These are phyloP conservation scores for Aphanoascus verrucosus DNA, from an alignment of 2,329 filamentous ascomycete species.

Conservation along the genomic window DNA sequence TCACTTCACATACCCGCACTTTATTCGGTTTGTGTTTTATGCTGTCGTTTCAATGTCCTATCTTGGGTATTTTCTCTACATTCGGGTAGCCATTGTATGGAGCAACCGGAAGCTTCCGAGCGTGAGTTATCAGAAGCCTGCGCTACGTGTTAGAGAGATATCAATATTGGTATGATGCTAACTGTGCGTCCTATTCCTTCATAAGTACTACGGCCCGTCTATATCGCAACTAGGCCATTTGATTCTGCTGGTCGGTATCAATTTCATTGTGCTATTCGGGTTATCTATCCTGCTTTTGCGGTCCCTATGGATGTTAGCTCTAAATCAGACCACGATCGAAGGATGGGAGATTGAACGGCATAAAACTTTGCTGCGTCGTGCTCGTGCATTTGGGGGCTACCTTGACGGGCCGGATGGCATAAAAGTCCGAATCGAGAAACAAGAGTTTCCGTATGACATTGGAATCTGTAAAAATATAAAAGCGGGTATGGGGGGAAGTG, in stretches of 20 bases:
- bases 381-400: slow-evolving; percentile 45
- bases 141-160: not conserved
- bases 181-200: slow-evolving; percentile 2
- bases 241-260: slow-evolving; percentile 44
- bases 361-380: slow-evolving; percentile 36
- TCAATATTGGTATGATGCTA: not conserved
- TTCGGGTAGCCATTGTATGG: slow-evolving; percentile 45
- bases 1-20: slow-evolving; percentile 54
- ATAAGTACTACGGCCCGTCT: slow-evolving; percentile 49
- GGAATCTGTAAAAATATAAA: slow-evolving; percentile 51
- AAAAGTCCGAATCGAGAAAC: slow-evolving; percentile 44
- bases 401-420: slow-evolving; percentile 48
- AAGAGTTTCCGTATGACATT: slow-evolving; percentile 57
- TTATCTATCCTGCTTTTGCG: slow-evolving; percentile 46
- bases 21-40: slow-evolving; percentile 53
- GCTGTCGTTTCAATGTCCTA: slow-evolving; percentile 48
- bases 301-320: slow-evolving; percentile 44
- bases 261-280: slow-evolving; percentile 48
- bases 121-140: slow-evolving; percentile 34
- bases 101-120: slow-evolving; percentile 45
- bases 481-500: slow-evolving; percentile 48
- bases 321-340: slow-evolving; percentile 55
- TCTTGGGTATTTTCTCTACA: slow-evolving; percentile 46
- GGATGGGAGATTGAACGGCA: slow-evolving; percentile 49
- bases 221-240: slow-evolving; percentile 44